Evolutionary conservation across 192 early-diverging fungal species (phyloP).

Genomic region (Umbelopsis vinacea): DNA sequence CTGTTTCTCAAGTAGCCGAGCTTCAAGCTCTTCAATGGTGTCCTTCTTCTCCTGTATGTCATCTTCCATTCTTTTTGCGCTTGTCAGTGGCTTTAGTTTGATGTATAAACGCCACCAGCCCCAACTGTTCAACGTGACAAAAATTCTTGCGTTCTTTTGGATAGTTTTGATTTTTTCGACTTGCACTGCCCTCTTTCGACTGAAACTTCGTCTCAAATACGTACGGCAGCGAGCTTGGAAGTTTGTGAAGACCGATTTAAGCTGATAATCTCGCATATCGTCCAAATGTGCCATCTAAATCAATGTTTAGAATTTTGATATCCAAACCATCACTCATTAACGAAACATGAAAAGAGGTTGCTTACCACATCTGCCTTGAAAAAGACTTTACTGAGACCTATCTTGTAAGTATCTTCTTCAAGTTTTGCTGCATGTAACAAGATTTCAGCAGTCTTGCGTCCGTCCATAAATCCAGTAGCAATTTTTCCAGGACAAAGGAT

Average conservation of each 20-base stretch:
- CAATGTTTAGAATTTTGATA: constrained; percentile 45
- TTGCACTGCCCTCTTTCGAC: constrained; percentile 51
- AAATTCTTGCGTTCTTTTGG: constrained; percentile 91
- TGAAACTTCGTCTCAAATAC: constrained; percentile 74
- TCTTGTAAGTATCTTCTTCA: constrained; percentile 80
- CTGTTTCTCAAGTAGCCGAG: background rate
- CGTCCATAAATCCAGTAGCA: constrained; percentile 88
- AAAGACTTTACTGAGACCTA: constrained; percentile 95
- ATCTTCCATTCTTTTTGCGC: constrained; percentile 40
- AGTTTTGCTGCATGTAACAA: constrained; percentile 77
- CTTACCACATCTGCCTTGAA: constrained; percentile 92
- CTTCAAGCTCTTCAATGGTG: background rate
- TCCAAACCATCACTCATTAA: background rate
- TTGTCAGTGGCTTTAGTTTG: constrained; percentile 88
- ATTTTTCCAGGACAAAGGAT: constrained; percentile 81
- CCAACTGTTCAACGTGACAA: constrained; percentile 89
- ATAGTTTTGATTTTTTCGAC: constrained; percentile 91
- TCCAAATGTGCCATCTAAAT: constrained; percentile 86
- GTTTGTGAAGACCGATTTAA: constrained; percentile 78
- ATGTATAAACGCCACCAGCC: constrained; percentile 96
- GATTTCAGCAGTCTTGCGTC: constrained; percentile 80
- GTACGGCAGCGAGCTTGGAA: constrained; percentile 93
- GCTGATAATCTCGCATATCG: constrained; percentile 85
- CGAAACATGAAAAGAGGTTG: background rate
- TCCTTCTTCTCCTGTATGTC: constrained; percentile 22